Evolutionary conservation across 2,329 filamentous ascomycete genomes (phyloP).

Genomic region (Cordyceps cicadae): DNA sequence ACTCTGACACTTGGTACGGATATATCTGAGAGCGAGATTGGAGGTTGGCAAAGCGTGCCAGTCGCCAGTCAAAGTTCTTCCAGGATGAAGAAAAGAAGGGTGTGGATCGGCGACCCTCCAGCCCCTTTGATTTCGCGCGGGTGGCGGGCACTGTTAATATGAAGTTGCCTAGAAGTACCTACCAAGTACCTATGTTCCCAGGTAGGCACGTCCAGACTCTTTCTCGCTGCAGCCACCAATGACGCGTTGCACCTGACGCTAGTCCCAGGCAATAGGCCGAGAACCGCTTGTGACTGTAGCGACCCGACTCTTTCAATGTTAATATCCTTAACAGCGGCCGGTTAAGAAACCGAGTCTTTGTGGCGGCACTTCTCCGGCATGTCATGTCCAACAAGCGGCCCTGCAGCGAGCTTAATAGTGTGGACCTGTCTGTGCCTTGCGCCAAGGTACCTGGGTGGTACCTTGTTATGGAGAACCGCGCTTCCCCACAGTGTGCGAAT

Average conservation of each 20-base stretch:
- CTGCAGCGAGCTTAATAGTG: neutral
- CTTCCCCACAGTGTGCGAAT: neutral
- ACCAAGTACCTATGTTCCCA: too few relatives aligned
- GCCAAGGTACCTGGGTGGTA: neutral
- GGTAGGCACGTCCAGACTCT: neutral
- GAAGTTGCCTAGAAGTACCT: too few relatives aligned
- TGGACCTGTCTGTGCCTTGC: neutral
- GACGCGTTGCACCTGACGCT: neutral
- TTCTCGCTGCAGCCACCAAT: neutral
- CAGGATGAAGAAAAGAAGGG: neutral
- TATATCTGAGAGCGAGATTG: neutral
- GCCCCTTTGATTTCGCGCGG: constrained; percentile 6
- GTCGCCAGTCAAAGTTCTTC: too few relatives aligned
- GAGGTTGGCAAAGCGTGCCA: neutral
- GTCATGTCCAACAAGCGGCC: neutral
- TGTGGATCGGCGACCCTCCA: constrained; percentile 6
- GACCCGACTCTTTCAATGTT: too few relatives aligned
- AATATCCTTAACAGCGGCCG: too few relatives aligned
- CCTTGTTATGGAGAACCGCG: neutral
- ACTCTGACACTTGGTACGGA: too few relatives aligned
- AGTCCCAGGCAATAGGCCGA: neutral
- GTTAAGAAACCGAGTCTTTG: neutral
- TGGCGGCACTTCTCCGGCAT: neutral
- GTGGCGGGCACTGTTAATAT: neutral
- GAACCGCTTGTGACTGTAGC: too few relatives aligned